These are phyloP conservation scores for Lecanicillium sp. DNA, from an alignment of 2,329 filamentous ascomycete genomes.

Conservation along the genomic window DNA sequence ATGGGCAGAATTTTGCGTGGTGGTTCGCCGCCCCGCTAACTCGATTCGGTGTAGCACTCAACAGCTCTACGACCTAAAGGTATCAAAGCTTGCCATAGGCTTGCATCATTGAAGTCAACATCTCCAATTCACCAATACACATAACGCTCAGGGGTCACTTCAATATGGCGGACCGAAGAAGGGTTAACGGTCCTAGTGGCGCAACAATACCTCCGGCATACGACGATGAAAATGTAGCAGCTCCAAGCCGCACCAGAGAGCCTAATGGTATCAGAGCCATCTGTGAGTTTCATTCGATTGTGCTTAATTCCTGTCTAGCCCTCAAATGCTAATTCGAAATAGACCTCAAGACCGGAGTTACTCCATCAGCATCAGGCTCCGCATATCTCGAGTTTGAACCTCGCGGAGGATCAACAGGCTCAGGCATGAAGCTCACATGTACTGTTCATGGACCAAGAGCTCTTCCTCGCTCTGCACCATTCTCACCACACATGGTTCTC, in stretches of 20 bases:
- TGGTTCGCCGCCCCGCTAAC: slow-evolving; percentile 10
- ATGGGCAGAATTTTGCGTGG: slow-evolving; percentile 11
- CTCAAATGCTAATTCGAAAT: slow-evolving; percentile 8
- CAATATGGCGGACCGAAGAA: slow-evolving; percentile 74
- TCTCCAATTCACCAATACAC: background rate
- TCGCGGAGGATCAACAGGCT: slow-evolving; percentile 37
- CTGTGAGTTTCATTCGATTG: slow-evolving; percentile 13
- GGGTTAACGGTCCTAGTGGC: slow-evolving; percentile 80
- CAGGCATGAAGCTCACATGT: slow-evolving; percentile 83
- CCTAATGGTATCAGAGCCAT: slow-evolving; percentile 65
- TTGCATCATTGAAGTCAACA: background rate
- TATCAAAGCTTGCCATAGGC: background rate
- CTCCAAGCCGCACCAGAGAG: slow-evolving; percentile 45
- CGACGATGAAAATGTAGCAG: slow-evolving; percentile 36
- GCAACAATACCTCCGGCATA: slow-evolving; percentile 70
- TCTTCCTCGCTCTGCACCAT: slow-evolving; percentile 79
- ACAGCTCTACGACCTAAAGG: background rate
- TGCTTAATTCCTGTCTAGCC: slow-evolving; percentile 1
- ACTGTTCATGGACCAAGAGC: slow-evolving; percentile 90
- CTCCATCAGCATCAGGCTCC: slow-evolving; percentile 87
- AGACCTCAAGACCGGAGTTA: slow-evolving; percentile 88
- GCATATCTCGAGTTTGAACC: slow-evolving; percentile 69
- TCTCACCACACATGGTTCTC: slow-evolving; percentile 85
- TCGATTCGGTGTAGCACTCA: background rate
- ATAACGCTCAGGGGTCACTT: background rate